phyloP scores from a whole-genome alignment of 163 green algal species.

The Trebouxiophyceae sp. region DNA sequence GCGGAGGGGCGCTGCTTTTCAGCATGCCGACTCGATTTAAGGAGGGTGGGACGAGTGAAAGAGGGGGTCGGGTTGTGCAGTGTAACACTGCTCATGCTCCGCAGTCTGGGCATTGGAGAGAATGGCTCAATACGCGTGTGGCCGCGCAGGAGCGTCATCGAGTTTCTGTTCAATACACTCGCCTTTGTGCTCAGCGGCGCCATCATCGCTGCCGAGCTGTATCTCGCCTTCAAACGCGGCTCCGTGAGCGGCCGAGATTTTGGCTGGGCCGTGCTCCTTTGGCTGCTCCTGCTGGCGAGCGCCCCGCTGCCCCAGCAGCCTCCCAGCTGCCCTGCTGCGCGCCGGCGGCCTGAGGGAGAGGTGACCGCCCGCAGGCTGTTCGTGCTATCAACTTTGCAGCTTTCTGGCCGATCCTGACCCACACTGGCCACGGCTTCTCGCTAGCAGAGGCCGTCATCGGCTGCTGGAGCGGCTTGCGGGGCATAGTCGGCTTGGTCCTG shows the following conservation, averaged over 20 bases:
- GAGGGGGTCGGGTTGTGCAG: too few species aligned
- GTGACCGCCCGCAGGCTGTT: not conserved
- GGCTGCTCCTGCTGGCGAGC: conserved; percentile 39
- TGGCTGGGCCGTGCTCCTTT: conserved; percentile 48
- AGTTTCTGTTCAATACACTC: conserved; percentile 66
- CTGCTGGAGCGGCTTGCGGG: conserved; percentile 6
- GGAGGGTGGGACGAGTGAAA: too few species aligned
- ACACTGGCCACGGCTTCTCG: conserved; percentile 1
- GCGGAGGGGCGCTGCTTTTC: too few species aligned
- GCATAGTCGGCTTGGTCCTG: conserved; percentile 5
- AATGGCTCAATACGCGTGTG: too few species aligned
- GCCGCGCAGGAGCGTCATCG: conserved; percentile 34
- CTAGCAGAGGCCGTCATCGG: not conserved
- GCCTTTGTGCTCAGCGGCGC: conserved; percentile 59
- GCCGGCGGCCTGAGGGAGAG: too few species aligned
- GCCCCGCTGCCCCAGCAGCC: too few species aligned
- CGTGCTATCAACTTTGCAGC: not conserved
- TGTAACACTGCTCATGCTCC: too few species aligned
- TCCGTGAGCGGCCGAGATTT: conserved; percentile 20
- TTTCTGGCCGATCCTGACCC: conserved; percentile 3
- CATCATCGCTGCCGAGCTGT: conserved; percentile 32
- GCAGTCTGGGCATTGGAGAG: too few species aligned
- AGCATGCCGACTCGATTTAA: too few species aligned
- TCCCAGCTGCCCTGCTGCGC: too few species aligned
- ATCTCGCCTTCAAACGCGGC: not conserved